phyloP scores from a whole-genome alignment of 768 basidiomycete species.

The Lactarius hatsudake region DNA sequence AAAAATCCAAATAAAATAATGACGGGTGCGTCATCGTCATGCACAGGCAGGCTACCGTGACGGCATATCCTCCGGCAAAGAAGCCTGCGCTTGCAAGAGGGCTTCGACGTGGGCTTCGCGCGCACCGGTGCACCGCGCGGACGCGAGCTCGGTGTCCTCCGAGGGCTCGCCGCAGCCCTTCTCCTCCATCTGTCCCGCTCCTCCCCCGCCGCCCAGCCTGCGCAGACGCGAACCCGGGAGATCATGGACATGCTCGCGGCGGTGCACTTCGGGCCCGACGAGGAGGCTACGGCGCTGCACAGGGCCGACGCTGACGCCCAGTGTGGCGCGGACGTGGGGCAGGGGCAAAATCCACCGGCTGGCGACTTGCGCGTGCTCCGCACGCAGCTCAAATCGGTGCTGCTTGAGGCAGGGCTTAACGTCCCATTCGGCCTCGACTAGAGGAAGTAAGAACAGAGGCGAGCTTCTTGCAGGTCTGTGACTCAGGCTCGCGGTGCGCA shows the following conservation, averaged over 20 bases:
- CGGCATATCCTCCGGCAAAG: slow-evolving; percentile 91
- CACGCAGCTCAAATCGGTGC: slow-evolving; percentile 5
- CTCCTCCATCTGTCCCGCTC: slow-evolving; percentile 24
- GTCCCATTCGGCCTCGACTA: neutral
- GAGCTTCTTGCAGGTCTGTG: neutral
- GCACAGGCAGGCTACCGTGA: slow-evolving; percentile 90
- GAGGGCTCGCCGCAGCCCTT: slow-evolving; percentile 56
- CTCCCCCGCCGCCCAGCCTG: neutral
- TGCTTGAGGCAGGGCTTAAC: slow-evolving; percentile 9
- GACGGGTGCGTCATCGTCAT: neutral
- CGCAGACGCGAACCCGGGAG: slow-evolving; percentile 34
- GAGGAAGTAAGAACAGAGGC: neutral
- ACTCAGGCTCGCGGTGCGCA: too few species aligned
- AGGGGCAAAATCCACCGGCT: neutral
- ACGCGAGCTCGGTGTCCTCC: slow-evolving; percentile 71
- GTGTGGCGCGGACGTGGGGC: neutral
- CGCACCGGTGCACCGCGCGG: slow-evolving; percentile 70
- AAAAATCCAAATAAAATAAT: neutral
- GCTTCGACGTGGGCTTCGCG: slow-evolving; percentile 86
- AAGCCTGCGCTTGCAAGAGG: slow-evolving; percentile 76
- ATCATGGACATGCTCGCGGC: slow-evolving; percentile 55
- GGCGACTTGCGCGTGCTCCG: slow-evolving; percentile 15
- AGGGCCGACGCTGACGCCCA: neutral
- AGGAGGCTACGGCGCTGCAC: slow-evolving; percentile 50
- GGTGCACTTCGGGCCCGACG: slow-evolving; percentile 60